Evolutionary conservation across 176 grass and related monocot genomes (phyloP).

Genomic region (Eragrostis nindensis): DNA sequence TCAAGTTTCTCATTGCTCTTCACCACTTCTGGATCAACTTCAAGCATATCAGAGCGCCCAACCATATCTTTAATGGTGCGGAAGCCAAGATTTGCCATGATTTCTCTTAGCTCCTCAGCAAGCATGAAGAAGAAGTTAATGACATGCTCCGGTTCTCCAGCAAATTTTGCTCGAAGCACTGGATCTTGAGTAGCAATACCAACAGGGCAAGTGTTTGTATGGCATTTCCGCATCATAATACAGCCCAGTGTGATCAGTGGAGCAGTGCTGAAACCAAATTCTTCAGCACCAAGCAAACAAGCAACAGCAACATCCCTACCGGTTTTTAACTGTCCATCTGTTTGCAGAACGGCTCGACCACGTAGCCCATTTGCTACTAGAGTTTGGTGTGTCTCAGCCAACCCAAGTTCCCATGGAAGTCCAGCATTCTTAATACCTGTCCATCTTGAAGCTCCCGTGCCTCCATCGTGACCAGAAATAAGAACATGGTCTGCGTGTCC

Average conservation of each 20-base stretch:
- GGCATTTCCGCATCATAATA: constrained; percentile 99
- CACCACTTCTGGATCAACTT: constrained; percentile 86
- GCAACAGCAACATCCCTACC: constrained; percentile 97
- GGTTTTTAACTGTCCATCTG: constrained; percentile 98
- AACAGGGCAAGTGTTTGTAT: constrained; percentile 95
- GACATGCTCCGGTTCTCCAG: constrained; percentile 96
- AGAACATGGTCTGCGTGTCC: constrained; percentile 96
- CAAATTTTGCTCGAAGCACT: constrained; percentile 93
- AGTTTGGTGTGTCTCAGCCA: constrained; percentile 98
- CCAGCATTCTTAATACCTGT: constrained; percentile 99
- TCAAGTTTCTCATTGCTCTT: constrained; percentile 89
- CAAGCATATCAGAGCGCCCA: constrained; percentile 96
- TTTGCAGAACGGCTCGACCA: constrained; percentile 92
- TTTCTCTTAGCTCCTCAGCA: constrained; percentile 97
- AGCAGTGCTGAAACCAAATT: constrained; percentile 99
- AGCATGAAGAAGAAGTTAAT: constrained; percentile 99
- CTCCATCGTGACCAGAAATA: constrained; percentile 97
- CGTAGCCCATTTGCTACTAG: constrained; percentile 91
- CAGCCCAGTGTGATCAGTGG: constrained; percentile 97
- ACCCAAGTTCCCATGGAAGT: constrained; percentile 98
- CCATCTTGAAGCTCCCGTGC: constrained; percentile 97
- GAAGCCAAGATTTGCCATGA: constrained; percentile 89
- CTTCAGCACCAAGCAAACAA: constrained; percentile 94
- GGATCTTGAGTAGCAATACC: constrained; percentile 99
- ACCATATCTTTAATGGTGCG: constrained; percentile 85